These are phyloP conservation scores for Penicillium paneum DNA, from an alignment of 2,329 filamentous ascomycete species.

Conservation along the genomic window DNA sequence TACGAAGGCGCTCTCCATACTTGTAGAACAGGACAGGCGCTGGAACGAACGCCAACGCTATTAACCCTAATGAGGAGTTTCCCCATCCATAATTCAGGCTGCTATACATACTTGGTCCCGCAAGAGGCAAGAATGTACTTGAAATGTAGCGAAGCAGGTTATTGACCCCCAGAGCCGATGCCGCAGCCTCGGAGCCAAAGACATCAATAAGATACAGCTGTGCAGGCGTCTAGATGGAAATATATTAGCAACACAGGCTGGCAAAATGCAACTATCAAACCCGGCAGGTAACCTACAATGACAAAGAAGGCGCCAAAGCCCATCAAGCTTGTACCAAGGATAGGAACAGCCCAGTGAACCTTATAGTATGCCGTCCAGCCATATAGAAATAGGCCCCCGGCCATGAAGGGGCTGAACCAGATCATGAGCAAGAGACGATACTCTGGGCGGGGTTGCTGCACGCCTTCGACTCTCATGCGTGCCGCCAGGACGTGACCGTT, in stretches of 20 bases:
- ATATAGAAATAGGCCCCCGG: background rate
- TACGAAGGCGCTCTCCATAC: slow-evolving; percentile 39
- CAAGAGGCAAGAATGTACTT: slow-evolving; percentile 54
- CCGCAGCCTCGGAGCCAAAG: slow-evolving; percentile 47
- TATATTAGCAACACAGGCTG: no score
- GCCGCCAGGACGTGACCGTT: slow-evolving; percentile 13
- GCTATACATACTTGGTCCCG: slow-evolving; percentile 49
- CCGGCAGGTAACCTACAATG: slow-evolving; percentile 6
- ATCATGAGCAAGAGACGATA: slow-evolving; percentile 23
- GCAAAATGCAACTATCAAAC: no score
- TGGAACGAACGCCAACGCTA: slow-evolving; percentile 45
- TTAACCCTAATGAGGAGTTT: no score
- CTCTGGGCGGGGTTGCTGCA: slow-evolving; percentile 16
- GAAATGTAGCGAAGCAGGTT: slow-evolving; percentile 50
- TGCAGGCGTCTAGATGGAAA: slow-evolving; percentile 41
- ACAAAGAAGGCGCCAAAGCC: slow-evolving; percentile 25
- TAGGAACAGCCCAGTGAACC: slow-evolving; percentile 25
- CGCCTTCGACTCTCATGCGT: slow-evolving; percentile 26
- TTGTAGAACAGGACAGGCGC: slow-evolving; percentile 35
- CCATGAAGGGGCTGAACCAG: slow-evolving; percentile 12
- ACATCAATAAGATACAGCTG: slow-evolving; percentile 45
- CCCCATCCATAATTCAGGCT: slow-evolving; percentile 37
- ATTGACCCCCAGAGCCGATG: slow-evolving; percentile 46
- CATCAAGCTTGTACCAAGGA: slow-evolving; percentile 25
- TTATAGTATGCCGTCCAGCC: slow-evolving; percentile 27